Percentiles rank a stretch among this genome's conserved stretches.
Evolutionary conservation across 208 protist genomes (phyloP).

Genomic region (Wallacemonas sp.): DNA sequence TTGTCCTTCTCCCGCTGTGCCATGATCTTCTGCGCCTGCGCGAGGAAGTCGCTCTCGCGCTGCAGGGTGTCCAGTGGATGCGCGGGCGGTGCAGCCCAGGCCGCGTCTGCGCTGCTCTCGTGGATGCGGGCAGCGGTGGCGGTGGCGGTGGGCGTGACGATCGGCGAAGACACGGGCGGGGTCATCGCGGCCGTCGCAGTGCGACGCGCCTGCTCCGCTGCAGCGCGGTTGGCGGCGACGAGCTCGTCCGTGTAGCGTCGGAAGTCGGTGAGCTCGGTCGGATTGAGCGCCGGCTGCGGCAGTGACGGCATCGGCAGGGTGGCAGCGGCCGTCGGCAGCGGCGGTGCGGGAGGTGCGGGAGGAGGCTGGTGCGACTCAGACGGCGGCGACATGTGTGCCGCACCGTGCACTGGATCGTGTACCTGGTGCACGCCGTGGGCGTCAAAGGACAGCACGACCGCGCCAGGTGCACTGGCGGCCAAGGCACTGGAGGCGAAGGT

Average conservation of each 20-base stretch:
- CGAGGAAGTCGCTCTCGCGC: conserved; percentile 57
- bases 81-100: background rate
- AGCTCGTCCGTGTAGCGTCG: conserved; percentile 69
- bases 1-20: conserved; percentile 47
- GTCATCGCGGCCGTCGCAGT: background rate
- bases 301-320: conserved; percentile 8
- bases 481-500: background rate
- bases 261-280: conserved; percentile 53
- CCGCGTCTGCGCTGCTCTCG: background rate
- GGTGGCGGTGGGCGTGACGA: background rate
- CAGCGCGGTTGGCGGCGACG: conserved; percentile 26
- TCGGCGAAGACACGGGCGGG: too few relatives aligned
- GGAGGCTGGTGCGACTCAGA: too few relatives aligned
- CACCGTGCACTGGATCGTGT: background rate
- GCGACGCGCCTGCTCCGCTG: background rate
- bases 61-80: conserved; percentile 16
- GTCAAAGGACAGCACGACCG: conserved; percentile 6
- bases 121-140: background rate
- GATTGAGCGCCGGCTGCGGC: conserved; percentile 34
- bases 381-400: too few relatives aligned
- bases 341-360: conserved; percentile 3
- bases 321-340: background rate
- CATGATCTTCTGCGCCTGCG: conserved; percentile 41
- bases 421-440: conserved; percentile 8
- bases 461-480: background rate